Percentiles rank a stretch among this genome's conserved stretches.
Evolutionary conservation across 345 rosid genomes (phyloP).

Genomic region (Linum usitatissimum): DNA sequence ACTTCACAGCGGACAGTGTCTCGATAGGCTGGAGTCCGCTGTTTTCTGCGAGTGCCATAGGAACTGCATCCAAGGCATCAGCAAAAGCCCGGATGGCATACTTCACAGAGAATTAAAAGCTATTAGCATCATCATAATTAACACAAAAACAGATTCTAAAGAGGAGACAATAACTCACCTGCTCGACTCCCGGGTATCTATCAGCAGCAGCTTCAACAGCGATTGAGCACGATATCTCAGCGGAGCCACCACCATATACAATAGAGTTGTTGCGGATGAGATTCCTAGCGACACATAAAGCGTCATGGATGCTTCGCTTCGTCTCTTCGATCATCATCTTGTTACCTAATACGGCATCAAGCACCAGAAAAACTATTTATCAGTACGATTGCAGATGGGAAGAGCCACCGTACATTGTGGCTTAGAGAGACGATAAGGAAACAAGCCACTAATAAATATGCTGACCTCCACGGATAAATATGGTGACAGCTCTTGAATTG

Average conservation of each 20-base stretch:
- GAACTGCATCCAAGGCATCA: constrained; percentile 78
- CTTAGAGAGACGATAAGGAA: too few species aligned
- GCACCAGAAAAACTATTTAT: neutral
- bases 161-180: constrained; percentile 30
- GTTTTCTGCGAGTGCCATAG: constrained; percentile 97
- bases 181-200: constrained; percentile 82
- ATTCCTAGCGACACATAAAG: constrained; percentile 92
- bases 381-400: neutral
- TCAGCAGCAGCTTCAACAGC: constrained; percentile 90
- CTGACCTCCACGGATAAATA: constrained; percentile 94
- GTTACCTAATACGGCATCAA: constrained; percentile 49
- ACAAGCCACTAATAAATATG: neutral
- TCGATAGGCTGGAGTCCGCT: constrained; percentile 95
- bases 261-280: constrained; percentile 87
- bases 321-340: constrained; percentile 98
- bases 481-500: constrained; percentile 71
- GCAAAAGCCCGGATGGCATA: constrained; percentile 90
- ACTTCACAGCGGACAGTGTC: constrained; percentile 84
- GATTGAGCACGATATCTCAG: constrained; percentile 87
- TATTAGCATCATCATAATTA: neutral
- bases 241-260: constrained; percentile 93
- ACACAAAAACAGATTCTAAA: neutral
- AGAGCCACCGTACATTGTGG: neutral
- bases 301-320: constrained; percentile 91
- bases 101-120: constrained; percentile 27